Evolutionary conservation across 164 flowering plant species (phyloP), one percentile per base, ranked within the genome.

Genomic region (Piper betle): DNA sequence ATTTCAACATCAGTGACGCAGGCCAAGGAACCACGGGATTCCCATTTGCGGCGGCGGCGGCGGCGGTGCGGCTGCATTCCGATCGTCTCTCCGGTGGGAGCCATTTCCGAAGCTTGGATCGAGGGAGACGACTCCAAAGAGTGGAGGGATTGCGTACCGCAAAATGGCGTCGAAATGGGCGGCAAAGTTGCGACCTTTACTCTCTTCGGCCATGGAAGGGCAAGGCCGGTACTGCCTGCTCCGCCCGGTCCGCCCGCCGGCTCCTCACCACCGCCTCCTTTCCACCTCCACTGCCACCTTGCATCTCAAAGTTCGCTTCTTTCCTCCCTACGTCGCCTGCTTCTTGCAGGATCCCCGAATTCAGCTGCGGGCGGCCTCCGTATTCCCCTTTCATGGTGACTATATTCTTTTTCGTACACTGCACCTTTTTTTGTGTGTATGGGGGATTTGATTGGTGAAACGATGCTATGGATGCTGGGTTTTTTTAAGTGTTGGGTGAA

Each of bases 141-240:
- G 33, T 25, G 33, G 33, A 25, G 33, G 33, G 33, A 0, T 25
- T 25, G 33, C 33, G 33, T 25, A 25, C 33, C 15, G 17, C 17
- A 39, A 50, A 63, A 72, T 8, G 64, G 78, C 81, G 85, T 84
- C 77, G 75, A 80, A 84, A 73, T 67, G 74, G 42, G 63, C 77
- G 61, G 37, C 66, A 13, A 84, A 72, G 62, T 69, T 80, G 48
- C 84, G 84, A 4, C 67, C 65, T 48, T 53, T 71, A 46, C 65
- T 73, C 37, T 16, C 62, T 50, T 70, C 65, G 10, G 61, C 76
- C 0, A 18, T 52, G 10, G 66, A 55, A 40, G 53, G 8, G 33
- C 33, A 1, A 25, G 33, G 33, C 33, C 33, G 33, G 33, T 25
- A 25, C 33, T n/a, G n/a, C n/a, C n/a, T n/a, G n/a, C n/a, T 25